Evolutionary conservation across 495 filamentous ascomycete genomes (phyloP).

Genomic region (Lepraria neglecta): DNA sequence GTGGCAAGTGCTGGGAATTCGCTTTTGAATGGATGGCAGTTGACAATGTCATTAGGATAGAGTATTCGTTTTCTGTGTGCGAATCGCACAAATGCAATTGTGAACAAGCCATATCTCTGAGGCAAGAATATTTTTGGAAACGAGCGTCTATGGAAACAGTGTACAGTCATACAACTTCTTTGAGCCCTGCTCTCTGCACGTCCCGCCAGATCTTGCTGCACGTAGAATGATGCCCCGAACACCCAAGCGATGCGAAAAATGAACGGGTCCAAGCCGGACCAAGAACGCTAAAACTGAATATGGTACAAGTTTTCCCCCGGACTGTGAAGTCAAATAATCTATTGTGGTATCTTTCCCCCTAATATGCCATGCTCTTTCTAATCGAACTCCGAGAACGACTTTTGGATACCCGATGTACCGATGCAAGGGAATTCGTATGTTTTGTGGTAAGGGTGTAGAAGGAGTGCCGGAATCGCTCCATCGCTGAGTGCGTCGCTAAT

Average conservation of each 20-base stretch:
- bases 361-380: constrained; percentile 20
- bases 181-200: not conserved
- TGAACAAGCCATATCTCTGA: not conserved
- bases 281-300: constrained; percentile 11
- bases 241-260: constrained; percentile 10
- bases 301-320: constrained; percentile 18
- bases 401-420: constrained; percentile 15
- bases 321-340: constrained; percentile 29
- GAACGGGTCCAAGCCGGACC: constrained; percentile 2
- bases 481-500: constrained; percentile 19
- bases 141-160: constrained; percentile 10
- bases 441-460: constrained; percentile 15
- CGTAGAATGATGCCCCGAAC: constrained; percentile 5
- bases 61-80: no score
- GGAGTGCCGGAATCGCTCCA: constrained; percentile 17
- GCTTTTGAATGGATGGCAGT: no score
- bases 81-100: no score
- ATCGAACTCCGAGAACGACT: constrained; percentile 22
- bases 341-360: constrained; percentile 28
- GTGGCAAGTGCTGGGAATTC: no score
- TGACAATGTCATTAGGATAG: no score
- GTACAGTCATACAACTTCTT: not conserved
- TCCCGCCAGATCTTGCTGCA: constrained; percentile 1
- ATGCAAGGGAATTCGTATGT: constrained; percentile 25
- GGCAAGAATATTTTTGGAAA: constrained; percentile 2